Base-by-base conservation (phyloP, 805 yeast species). In the Wickerhamomyces tratensis region DNA sequence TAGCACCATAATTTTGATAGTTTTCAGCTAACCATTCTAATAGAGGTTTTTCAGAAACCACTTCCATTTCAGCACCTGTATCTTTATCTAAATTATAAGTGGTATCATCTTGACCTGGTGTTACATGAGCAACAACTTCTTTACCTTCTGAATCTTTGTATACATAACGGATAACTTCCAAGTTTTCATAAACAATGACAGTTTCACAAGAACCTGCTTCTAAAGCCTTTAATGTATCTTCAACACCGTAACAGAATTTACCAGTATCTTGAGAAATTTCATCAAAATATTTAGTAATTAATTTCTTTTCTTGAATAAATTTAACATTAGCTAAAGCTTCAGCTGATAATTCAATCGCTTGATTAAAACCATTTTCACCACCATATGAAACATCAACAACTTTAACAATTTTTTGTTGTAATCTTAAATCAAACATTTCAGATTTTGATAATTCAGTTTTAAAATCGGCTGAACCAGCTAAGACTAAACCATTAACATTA, bases 401-500 rank as follows among this genome's bases (percentile, higher is more conserved):
- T 65, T 88, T 86, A 48, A 93, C 76, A 56, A 93, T 80, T 67
- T 88, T 89, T 40, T 84, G 82, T 53, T 76, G 86, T 59, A 93
- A 74, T 70, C 99, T 86, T 53, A 68, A 71, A 65, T 93, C 99
- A 62, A 93, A 91, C 71, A 93, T 68, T 62, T 93, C 99, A 37
- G 96, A 86, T 64, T 81, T 86, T 45, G 86, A 77, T 63, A 93
- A 77, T 67, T 91, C 98, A 48, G 82, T 93, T 69, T 93, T 93
- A 78, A 93, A 93, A 68, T 94, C 99, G 41, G 99, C 99, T 43
- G 95, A 84, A 79, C 99, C 99, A 35, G 98, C 99, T 59, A 93
- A 75, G 51, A 93, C 91, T 56, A 93, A 73, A 47, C 98, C 99
- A 53, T 86, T 83, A 46, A 87, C 96, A 59, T 84, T 89, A 48